Percentiles rank a stretch among this genome's conserved stretches.
phyloP scores from a whole-genome alignment of 2,329 filamentous ascomycete species.

The Scolecobasidium constrictum region DNA sequence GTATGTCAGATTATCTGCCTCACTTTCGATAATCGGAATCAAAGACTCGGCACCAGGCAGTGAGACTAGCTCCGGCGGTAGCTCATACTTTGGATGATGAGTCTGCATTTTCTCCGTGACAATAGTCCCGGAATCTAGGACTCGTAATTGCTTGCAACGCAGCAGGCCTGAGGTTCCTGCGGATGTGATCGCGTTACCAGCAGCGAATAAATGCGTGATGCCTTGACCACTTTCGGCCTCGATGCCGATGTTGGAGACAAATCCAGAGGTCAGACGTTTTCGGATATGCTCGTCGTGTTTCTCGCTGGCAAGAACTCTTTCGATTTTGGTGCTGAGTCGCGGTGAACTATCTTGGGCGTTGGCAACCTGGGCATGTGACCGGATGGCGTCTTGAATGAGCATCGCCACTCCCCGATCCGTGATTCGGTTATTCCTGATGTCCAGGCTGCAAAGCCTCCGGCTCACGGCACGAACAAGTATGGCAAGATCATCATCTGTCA shows the following conservation, averaged over 20 bases:
- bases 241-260: slow-evolving; percentile 42
- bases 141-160: slow-evolving; percentile 39
- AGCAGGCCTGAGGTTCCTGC: slow-evolving; percentile 45
- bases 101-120: background rate
- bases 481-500: slow-evolving; percentile 43
- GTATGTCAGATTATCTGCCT: slow-evolving; percentile 39
- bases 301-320: slow-evolving; percentile 30
- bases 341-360: slow-evolving; percentile 15
- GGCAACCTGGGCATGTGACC: slow-evolving; percentile 11
- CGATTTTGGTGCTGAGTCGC: slow-evolving; percentile 2
- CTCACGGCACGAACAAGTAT: slow-evolving; percentile 42
- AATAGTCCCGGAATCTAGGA: slow-evolving; percentile 44
- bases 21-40: slow-evolving; percentile 34
- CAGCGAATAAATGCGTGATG: slow-evolving; percentile 49
- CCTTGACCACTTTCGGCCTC: slow-evolving; percentile 44
- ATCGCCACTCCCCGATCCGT: slow-evolving; percentile 44
- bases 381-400: slow-evolving; percentile 42
- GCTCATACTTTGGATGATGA: slow-evolving; percentile 11
- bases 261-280: slow-evolving; percentile 35
- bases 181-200: slow-evolving; percentile 43
- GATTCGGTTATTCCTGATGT: slow-evolving; percentile 45
- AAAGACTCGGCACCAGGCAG: slow-evolving; percentile 44
- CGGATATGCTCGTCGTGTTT: slow-evolving; percentile 43
- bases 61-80: background rate
- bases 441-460: slow-evolving; percentile 42